These are phyloP conservation scores for Fragaria ananassa DNA, from an alignment of 306 rosid genomes.

Conservation along the genomic window DNA sequence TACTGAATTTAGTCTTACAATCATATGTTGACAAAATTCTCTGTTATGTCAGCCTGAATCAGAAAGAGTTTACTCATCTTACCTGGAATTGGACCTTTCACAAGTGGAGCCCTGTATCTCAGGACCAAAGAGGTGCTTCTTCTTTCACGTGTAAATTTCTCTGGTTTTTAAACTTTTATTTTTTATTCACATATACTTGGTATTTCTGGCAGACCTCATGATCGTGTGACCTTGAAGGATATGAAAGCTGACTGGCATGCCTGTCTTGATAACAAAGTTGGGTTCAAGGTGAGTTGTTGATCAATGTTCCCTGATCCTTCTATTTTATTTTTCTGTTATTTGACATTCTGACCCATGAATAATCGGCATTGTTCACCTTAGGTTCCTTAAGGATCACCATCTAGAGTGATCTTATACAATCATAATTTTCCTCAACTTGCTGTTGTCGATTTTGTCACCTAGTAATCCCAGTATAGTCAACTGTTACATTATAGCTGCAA, in stretches of 20 bases:
- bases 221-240: constrained; percentile 77
- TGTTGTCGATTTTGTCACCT: neutral
- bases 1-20: no score
- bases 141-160: constrained; percentile 10
- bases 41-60: constrained; percentile 63
- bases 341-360: neutral
- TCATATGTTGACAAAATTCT: constrained; percentile 31
- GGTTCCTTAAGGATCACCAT: neutral
- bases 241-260: constrained; percentile 92
- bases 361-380: neutral
- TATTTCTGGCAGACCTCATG: constrained; percentile 67
- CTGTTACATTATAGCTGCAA: neutral
- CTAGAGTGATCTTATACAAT: neutral
- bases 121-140: constrained; percentile 90
- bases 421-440: neutral
- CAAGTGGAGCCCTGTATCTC: constrained; percentile 87
- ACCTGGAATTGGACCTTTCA: constrained; percentile 72
- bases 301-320: neutral
- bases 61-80: constrained; percentile 91
- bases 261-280: constrained; percentile 92
- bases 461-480: neutral
- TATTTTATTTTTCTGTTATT: neutral
- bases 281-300: constrained; percentile 73
- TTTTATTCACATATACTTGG: constrained; percentile 7
- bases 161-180: neutral